Base-by-base conservation (phyloP, 2,329 filamentous ascomycete species). In the Phyllosticta capitalensis region DNA sequence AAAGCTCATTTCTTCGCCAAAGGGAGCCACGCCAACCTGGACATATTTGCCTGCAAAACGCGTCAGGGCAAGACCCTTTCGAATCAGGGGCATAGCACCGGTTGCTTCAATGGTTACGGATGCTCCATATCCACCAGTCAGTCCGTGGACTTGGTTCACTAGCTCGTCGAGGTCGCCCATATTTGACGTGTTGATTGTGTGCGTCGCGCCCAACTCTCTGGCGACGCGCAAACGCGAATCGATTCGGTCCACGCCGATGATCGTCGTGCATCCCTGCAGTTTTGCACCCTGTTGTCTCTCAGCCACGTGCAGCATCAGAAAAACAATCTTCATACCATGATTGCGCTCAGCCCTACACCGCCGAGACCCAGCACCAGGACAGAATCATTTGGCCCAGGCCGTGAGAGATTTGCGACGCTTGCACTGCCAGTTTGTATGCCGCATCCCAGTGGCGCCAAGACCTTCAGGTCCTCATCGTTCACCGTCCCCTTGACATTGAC, bases 31-130 rank as follows among this genome's bases (percentile, higher is more conserved):
- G 1, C 79, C 79, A 12, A 81, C 75, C 64, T 80, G 78, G 14
- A 81, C 72, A n/a, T 79, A 71, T 61, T 75, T 77, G 1, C 78
- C 79, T 62, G 72, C 72, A 55, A 75, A 75, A 7, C 76, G 67
- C 2, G 77, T 75, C 52, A 73, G 74, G 3, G 75, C 69, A 7
- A 79, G 62, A 2, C 71, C 73, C 2, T 74, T 74, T 10, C 72
- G 67, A 14, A 80, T 65, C 61, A 79, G 59, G 45, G 73, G 59
- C 52, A 72, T 68, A 1, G 70, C 72, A 0, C 77, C 79, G 1
- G 76, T 80, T 0, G 78, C 79, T 56, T 82, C 79, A 58, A 82
- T 70, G 7, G 73, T 72, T 49, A 80, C 67, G 1, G 73, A 75
- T 0, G 76, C 70, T 0, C 79, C 78, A 1, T 61, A 56, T 26